Base-by-base conservation (phyloP, 225 moss, liverwort and hornwort genomes). In the Takakia lepidozioides region DNA sequence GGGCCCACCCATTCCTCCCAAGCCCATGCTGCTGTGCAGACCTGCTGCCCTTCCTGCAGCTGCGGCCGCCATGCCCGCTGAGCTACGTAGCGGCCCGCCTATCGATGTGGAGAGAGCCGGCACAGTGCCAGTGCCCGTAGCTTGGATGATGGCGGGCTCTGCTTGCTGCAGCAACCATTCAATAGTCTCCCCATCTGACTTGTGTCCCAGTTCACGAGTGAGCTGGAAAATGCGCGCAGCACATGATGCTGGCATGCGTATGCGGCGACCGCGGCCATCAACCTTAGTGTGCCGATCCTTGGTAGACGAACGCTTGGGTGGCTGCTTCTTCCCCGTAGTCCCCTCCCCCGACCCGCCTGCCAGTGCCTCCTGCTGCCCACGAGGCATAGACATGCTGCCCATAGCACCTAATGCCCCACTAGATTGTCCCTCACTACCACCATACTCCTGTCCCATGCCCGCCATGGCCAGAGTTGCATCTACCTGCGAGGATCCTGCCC, bases 171-270 rank as follows among this genome's bases (percentile, higher is more conserved):
- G 73, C 57, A 98, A 66, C 95, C 95, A 98, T 73, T 98, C 91
- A 20, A 98, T 98, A 1, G 95, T 98, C 29, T 98, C 95, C 15
- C 95, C 95, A 51, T 98, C 95, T 21, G 95, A 98, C 60, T 98
- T 98, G 68, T 98, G 91, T 19, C 87, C 84, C 17, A 98, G 84
- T 59, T 98, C 95, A 28, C 91, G 67, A 1, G 95, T 98, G 19
- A 98, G 95, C 80, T 98, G 95, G 48, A 98, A 98, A 73, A 98
- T 98, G 54, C 95, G 80, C 19, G 95, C 95, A 1, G 95, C 95
- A 45, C 95, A 98, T 13, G 95, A 73, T 23, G 95, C 95, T 38
- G 95, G 95, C 95, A 98, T 98, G 57, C 95, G 87, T 72, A 98
- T 98, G 69, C 95, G 87, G 10, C 95, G 74, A 56, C 95, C 95